Percentiles rank a stretch among this genome's conserved stretches.
phyloP scores from a whole-genome alignment of 2,329 filamentous ascomycete species.

The Venturia aucupariae region DNA sequence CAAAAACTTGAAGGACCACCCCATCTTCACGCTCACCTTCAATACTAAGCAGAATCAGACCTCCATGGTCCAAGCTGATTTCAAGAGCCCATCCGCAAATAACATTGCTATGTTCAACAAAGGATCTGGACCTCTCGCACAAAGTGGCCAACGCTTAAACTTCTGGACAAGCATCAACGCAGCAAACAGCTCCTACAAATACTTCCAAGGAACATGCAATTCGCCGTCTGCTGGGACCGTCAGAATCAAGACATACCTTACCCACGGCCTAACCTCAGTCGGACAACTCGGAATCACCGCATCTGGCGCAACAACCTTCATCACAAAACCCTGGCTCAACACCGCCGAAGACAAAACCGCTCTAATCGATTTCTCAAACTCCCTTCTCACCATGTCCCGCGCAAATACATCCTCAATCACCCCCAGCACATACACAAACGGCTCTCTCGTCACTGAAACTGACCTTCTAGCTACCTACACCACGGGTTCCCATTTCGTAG shows the following conservation, averaged over 20 bases:
- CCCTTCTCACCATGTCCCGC: conserved; percentile 3
- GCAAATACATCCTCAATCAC: not conserved
- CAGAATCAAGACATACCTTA: not conserved
- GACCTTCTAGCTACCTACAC: not conserved
- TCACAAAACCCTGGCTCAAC: conserved; percentile 9
- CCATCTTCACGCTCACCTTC: not conserved
- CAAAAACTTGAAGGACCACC: conserved; percentile 9
- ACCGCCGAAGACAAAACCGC: conserved; percentile 7
- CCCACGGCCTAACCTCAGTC: not conserved
- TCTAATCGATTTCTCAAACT: not conserved
- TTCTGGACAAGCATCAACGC: not conserved
- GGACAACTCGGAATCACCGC: conserved; percentile 2
- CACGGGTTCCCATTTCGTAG: conserved; percentile 4
- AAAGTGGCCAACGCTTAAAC: not conserved
- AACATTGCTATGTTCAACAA: not conserved
- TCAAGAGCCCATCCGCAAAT: not conserved
- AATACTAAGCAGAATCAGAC: not conserved
- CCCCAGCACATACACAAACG: not conserved
- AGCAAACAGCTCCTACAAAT: not conserved
- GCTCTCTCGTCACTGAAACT: not conserved
- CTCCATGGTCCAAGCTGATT: not conserved
- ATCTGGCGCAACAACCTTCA: not conserved
- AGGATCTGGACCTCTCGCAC: not conserved
- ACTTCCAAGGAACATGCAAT: not conserved
- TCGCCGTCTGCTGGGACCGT: not conserved